Evolutionary conservation across 2,329 filamentous ascomycete genomes (phyloP).

Genomic region (Apiospora kogelbergensis): DNA sequence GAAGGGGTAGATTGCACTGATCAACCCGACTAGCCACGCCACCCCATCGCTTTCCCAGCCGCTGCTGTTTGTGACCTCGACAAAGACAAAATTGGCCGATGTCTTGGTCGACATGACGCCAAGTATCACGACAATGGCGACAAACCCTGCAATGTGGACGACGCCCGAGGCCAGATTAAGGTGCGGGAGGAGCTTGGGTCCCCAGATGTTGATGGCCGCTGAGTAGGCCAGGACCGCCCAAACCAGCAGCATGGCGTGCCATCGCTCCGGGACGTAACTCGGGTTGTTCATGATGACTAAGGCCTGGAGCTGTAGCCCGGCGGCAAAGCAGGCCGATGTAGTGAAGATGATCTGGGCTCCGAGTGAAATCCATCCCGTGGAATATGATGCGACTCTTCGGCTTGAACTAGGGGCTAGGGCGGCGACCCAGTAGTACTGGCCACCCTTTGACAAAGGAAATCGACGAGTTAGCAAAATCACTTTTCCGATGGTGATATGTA

Average conservation of each 20-base stretch:
- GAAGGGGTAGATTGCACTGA: constrained; percentile 33
- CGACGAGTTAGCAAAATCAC: not conserved
- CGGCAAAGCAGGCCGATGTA: constrained; percentile 47
- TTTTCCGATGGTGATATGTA: too few species aligned
- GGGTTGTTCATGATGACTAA: constrained; percentile 43
- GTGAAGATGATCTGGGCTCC: constrained; percentile 46
- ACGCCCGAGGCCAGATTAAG: constrained; percentile 33
- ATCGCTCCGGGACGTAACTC: constrained; percentile 39
- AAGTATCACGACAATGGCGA: constrained; percentile 28
- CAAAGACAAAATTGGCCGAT: constrained; percentile 30
- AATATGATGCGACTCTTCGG: constrained; percentile 37
- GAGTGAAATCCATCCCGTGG: constrained; percentile 45
- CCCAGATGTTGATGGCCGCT: constrained; percentile 41
- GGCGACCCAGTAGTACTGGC: constrained; percentile 46
- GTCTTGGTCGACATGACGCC: constrained; percentile 33
- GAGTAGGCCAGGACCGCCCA: constrained; percentile 42
- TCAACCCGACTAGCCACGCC: constrained; percentile 34
- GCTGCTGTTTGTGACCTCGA: constrained; percentile 30
- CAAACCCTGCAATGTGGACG: constrained; percentile 28
- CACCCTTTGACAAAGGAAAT: constrained; percentile 24
- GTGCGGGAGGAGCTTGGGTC: constrained; percentile 35
- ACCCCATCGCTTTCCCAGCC: constrained; percentile 32
- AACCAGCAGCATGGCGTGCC: constrained; percentile 48
- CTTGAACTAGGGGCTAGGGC: constrained; percentile 34
- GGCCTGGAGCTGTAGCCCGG: constrained; percentile 42